Base-by-base conservation (phyloP, 108 stramenopile genomes). In the Schizochytrium sp. region DNA sequence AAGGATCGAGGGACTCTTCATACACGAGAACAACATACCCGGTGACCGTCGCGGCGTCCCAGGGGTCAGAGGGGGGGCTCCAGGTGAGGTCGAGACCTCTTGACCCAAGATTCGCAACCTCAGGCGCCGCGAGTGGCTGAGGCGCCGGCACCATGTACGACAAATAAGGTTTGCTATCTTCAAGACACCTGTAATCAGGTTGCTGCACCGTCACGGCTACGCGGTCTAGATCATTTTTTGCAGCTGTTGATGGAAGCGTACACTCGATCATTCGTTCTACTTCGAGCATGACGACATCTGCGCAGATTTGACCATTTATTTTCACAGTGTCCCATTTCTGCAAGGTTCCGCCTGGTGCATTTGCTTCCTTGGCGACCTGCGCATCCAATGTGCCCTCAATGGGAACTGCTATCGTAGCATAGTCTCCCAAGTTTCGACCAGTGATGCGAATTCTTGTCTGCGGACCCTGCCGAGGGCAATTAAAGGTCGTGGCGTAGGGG, bases 21-120 rank as follows among this genome's bases (percentile, higher is more conserved):
- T 44, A 55, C 83, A 19, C 1, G 44, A 47, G 48, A 8, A 92
- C 60, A 58, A 60, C 51, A 57, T 94, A 95, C 4, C 94, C 94
- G 10, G 94, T 95, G 16, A 88, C 58, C 21, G 89, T 87, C 72
- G 93, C 55, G 19, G 91, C 89, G 19, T 91, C 88, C 92, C 92
- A 93, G 55, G 72, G 16, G 71, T 88, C 53, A 55, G 34, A 58
- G 23, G 91, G 89, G 14, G 91, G 34, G 4, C 12, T 25, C 92
- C 92, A 93, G 25, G 57, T 45, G 48, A 93, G 23, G 89, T 93
- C 93, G 6, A 93, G 14, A 23, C 87, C 69, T 0, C 87, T 16
- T 4, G 92, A 72, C 2, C 92, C 94, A 14, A 93, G 19, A 83
- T 95, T 94, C 25, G 92, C 72, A 34, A 89, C 28, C 4, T 28